Conservation (phyloP, 257 asterid genomes). For the Coffea canephora region DNA sequence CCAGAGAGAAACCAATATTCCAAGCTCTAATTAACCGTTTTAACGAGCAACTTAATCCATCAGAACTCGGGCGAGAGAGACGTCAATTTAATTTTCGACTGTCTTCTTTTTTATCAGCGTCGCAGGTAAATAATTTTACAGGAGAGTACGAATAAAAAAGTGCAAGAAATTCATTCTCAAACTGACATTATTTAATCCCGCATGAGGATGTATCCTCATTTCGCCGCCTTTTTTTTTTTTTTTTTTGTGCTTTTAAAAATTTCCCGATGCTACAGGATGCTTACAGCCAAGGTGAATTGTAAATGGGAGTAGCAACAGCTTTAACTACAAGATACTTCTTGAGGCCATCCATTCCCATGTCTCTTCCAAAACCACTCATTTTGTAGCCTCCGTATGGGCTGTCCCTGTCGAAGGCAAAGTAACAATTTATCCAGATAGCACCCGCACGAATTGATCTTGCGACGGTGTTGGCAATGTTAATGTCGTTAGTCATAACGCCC, state of each 20-base stretch:
- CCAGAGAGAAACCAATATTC: no score
- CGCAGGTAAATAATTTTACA: not conserved
- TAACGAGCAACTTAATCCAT: not conserved
- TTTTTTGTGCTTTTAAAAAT: no score
- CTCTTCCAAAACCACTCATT: slow-evolving; percentile 89
- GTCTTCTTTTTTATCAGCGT: no score
- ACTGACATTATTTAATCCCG: not conserved
- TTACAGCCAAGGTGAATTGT: slow-evolving; percentile 85
- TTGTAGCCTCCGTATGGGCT: slow-evolving; percentile 77
- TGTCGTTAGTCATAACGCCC: slow-evolving; percentile 70
- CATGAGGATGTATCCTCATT: not conserved
- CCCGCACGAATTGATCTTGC: slow-evolving; percentile 81
- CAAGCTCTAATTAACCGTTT: no score
- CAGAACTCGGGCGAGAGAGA: not conserved
- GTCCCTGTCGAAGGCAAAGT: slow-evolving; percentile 53
- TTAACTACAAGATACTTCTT: slow-evolving; percentile 59
- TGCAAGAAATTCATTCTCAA: not conserved
- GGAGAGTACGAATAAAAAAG: not conserved
- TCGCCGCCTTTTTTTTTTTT: not conserved
- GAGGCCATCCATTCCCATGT: slow-evolving; percentile 59
- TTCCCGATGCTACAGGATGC: no score
- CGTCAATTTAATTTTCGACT: not conserved
- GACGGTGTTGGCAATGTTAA: slow-evolving; percentile 77
- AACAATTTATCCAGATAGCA: slow-evolving; percentile 76
- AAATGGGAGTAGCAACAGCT: slow-evolving; percentile 66